These are phyloP conservation scores for Aspergillus coremiiformis DNA, from an alignment of 495 filamentous ascomycete species.

Conservation along the genomic window DNA sequence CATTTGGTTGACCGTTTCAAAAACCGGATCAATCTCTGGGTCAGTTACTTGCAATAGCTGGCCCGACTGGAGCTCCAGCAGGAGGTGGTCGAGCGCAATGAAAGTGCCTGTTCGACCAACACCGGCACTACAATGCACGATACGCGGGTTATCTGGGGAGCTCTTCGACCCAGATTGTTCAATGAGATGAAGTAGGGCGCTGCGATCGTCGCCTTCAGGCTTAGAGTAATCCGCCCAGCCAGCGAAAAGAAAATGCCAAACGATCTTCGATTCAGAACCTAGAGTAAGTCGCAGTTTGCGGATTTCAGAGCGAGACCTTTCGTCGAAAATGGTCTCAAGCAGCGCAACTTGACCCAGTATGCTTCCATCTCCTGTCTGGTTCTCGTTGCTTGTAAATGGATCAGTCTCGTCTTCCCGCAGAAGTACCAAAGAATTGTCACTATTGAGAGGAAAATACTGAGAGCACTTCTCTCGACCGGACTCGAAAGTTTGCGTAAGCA, in stretches of 20 bases:
- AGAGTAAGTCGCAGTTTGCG: slow-evolving; percentile 49
- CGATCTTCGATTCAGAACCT: slow-evolving; percentile 55
- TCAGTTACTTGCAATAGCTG: slow-evolving; percentile 45
- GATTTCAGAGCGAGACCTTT: slow-evolving; percentile 45
- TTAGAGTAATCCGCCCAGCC: slow-evolving; percentile 93
- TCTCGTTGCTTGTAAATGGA: slow-evolving; percentile 21
- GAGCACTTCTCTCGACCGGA: slow-evolving; percentile 79
- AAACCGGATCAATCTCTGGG: slow-evolving; percentile 51
- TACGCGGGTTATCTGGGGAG: slow-evolving; percentile 62
- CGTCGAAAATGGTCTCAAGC: slow-evolving; percentile 37
- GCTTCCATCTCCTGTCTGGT: slow-evolving; percentile 11
- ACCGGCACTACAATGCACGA: slow-evolving; percentile 91
- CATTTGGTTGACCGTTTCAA: slow-evolving; percentile 70
- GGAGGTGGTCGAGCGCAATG: slow-evolving; percentile 85
- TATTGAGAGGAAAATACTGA: slow-evolving; percentile 72
- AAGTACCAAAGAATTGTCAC: slow-evolving; percentile 53
- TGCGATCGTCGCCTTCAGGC: slow-evolving; percentile 70
- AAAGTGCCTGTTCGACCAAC: slow-evolving; percentile 94
- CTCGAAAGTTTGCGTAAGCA: slow-evolving; percentile 90
- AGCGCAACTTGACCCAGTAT: slow-evolving; percentile 42
- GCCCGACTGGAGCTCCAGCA: slow-evolving; percentile 73
- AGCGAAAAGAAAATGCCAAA: slow-evolving; percentile 88
- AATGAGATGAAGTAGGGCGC: slow-evolving; percentile 72
- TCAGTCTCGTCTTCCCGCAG: slow-evolving; percentile 46
- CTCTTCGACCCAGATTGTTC: slow-evolving; percentile 66